These are phyloP conservation scores for Backusella westeae DNA, from an alignment of 192 early-diverging fungal species.

Conservation along the genomic window DNA sequence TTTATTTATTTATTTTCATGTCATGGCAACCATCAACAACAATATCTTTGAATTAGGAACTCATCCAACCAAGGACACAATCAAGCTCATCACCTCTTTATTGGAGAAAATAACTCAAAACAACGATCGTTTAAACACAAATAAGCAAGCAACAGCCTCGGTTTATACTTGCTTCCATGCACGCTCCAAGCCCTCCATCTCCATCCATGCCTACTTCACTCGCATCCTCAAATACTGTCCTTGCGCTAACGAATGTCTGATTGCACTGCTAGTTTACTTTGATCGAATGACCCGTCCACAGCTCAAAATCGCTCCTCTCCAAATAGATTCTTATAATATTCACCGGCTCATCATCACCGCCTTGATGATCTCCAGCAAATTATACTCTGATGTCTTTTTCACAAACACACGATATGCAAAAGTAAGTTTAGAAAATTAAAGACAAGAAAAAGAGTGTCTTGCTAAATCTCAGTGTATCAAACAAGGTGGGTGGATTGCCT, in stretches of 20 bases:
- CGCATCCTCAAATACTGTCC: slow-evolving; percentile 95
- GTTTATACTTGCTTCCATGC: slow-evolving; percentile 86
- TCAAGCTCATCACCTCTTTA: slow-evolving; percentile 58
- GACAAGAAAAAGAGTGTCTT: too few relatives aligned
- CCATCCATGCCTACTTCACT: slow-evolving; percentile 78
- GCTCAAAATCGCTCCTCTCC: slow-evolving; percentile 61
- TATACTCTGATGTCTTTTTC: slow-evolving; percentile 91
- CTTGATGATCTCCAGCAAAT: slow-evolving; percentile 86
- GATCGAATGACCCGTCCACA: slow-evolving; percentile 72
- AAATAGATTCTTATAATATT: slow-evolving; percentile 86
- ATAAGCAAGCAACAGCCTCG: slow-evolving; percentile 18
- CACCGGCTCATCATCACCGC: slow-evolving; percentile 90
- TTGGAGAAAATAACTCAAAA: slow-evolving; percentile 58
- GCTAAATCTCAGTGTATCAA: background rate
- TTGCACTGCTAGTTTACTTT: slow-evolving; percentile 85
- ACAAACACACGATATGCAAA: slow-evolving; percentile 90
- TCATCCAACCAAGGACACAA: slow-evolving; percentile 56
- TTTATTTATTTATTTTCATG: slow-evolving; percentile 5
- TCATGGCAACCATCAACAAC: background rate
- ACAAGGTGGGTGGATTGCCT: slow-evolving; percentile 76
- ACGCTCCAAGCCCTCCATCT: slow-evolving; percentile 85
- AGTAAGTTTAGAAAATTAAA: slow-evolving; percentile 27
- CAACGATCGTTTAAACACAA: slow-evolving; percentile 43
- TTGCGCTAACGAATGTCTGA: slow-evolving; percentile 87
- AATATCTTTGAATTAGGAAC: slow-evolving; percentile 47